Evolutionary conservation across 2,329 filamentous ascomycete species (phyloP), one percentile per base, ranked within the genome.

Genomic region (Didymella pinodella): DNA sequence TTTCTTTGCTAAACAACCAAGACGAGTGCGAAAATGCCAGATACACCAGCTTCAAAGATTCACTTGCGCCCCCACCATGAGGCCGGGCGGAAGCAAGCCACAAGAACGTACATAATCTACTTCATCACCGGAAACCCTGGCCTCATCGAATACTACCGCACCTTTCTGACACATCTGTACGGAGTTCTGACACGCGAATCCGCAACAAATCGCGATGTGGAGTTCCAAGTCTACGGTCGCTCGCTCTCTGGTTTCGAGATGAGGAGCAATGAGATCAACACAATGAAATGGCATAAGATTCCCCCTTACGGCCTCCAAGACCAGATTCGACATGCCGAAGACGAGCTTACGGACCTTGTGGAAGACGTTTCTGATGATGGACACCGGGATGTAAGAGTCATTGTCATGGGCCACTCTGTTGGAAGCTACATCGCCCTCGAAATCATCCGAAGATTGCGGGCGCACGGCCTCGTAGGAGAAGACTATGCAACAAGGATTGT

Each of bases 51-150:
- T 16, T 69, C 69, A 10, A 65, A 64, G 22, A 71, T 74, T 7
- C 59, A 73, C 53, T 65, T 74, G 8, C 63, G 59, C 32, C 63
- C 66, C 0, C 68, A 69, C 11, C 59, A 63, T 0, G 63, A 68
- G 28, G 59, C 67, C 0, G 63, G 62, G 3, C 62, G 64, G 29
- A 72, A 71, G 55, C 46, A 59, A 7, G 62, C 69, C 2, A 52
- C 61, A 4, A 61, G 57, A 46, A 71, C 66, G 41, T 77, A 79
- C 60, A 83, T 93, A 48, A 79, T 93, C 65, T 92, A 87, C 79
- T 89, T 91, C 75, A 82, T 94, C 40, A 86, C 89, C 28, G 91
- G 91, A 20, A 94, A 94, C 65, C 91, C 91, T 5, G 91, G 91
- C 5, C 81, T 92, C 18, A 84, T 93, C 49, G 85, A 84, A 55